Evolutionary conservation across 2,329 filamentous ascomycete genomes (phyloP).

Genomic region (Saccharata proteae): DNA sequence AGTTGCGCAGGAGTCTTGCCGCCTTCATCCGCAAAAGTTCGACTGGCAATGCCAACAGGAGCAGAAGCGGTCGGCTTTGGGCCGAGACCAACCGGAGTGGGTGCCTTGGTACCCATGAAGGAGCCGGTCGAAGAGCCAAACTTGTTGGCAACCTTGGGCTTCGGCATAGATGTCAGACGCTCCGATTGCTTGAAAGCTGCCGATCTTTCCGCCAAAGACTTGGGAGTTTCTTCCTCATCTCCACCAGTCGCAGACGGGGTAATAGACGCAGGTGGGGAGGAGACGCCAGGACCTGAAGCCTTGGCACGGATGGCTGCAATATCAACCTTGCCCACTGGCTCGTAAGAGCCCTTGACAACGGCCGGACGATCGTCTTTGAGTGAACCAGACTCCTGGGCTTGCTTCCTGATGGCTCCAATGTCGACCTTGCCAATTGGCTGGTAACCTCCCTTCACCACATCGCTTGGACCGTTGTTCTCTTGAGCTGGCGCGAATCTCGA

Average conservation of each 20-base stretch:
- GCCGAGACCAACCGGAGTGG: conserved; percentile 58
- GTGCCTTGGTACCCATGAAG: conserved; percentile 83
- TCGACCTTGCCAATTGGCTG: conserved; percentile 96
- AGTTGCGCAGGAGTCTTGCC: conserved; percentile 94
- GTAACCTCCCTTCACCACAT: conserved; percentile 76
- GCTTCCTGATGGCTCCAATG: conserved; percentile 73
- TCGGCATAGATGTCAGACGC: conserved; percentile 75
- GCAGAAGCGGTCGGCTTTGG: conserved; percentile 49
- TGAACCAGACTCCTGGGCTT: conserved; percentile 50
- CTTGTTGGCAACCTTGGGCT: conserved; percentile 88
- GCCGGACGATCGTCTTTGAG: conserved; percentile 64
- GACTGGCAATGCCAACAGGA: conserved; percentile 68
- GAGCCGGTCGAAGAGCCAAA: conserved; percentile 57
- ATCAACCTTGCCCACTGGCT: conserved; percentile 92
- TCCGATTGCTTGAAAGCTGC: conserved; percentile 64
- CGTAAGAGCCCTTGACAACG: conserved; percentile 82
- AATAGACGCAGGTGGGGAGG: conserved; percentile 21
- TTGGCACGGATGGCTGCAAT: conserved; percentile 85
- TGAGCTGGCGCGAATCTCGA: conserved; percentile 43
- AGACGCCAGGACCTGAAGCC: conserved; percentile 51
- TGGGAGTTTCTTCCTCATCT: conserved; percentile 41
- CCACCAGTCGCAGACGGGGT: conserved; percentile 34
- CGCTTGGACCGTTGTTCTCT: conserved; percentile 37
- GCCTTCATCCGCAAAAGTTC: conserved; percentile 86
- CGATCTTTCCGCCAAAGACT: conserved; percentile 62